Evolutionary conservation across 805 yeast species (phyloP).

Genomic region (Kuraishia ogatae): DNA sequence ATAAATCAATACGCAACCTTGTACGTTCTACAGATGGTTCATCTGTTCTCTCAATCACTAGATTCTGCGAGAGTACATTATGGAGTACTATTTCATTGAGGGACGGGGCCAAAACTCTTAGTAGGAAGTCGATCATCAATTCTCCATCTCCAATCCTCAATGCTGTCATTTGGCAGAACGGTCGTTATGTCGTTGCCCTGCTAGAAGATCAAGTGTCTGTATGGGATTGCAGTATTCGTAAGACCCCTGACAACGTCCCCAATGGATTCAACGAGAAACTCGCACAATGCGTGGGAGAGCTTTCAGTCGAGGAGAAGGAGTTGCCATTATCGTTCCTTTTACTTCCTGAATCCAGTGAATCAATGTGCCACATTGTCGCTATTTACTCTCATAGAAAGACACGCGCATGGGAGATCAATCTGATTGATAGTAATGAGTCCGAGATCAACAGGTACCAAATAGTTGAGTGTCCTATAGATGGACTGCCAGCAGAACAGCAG

Average conservation of each 20-base stretch:
- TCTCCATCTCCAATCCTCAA: constrained; percentile 37
- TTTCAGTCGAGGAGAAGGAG: neutral
- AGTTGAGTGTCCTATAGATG: constrained; percentile 23
- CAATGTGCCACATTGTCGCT: constrained; percentile 37
- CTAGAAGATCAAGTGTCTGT: constrained; percentile 37
- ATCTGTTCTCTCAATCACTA: constrained; percentile 46
- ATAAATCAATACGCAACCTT: constrained; percentile 64
- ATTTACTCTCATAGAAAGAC: constrained; percentile 31
- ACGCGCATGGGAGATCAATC: constrained; percentile 32
- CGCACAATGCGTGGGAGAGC: constrained; percentile 1
- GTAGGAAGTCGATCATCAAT: constrained; percentile 24
- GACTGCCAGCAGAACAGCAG: constrained; percentile 27
- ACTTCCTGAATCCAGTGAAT: constrained; percentile 23
- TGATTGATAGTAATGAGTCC: constrained; percentile 4
- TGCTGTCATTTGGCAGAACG: constrained; percentile 42
- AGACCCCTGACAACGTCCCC: neutral
- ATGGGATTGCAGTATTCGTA: constrained; percentile 47
- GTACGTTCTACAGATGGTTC: constrained; percentile 61
- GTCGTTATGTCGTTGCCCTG: constrained; percentile 35
- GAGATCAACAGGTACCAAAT: constrained; percentile 12
- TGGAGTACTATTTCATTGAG: constrained; percentile 41
- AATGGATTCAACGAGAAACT: neutral
- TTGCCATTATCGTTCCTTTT: constrained; percentile 21
- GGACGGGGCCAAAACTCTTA: constrained; percentile 17
- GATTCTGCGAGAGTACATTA: constrained; percentile 53